Evolutionary conservation across 768 basidiomycete genomes (phyloP), one percentile per base, ranked within the genome.

Genomic region (Lyophyllum decastes): DNA sequence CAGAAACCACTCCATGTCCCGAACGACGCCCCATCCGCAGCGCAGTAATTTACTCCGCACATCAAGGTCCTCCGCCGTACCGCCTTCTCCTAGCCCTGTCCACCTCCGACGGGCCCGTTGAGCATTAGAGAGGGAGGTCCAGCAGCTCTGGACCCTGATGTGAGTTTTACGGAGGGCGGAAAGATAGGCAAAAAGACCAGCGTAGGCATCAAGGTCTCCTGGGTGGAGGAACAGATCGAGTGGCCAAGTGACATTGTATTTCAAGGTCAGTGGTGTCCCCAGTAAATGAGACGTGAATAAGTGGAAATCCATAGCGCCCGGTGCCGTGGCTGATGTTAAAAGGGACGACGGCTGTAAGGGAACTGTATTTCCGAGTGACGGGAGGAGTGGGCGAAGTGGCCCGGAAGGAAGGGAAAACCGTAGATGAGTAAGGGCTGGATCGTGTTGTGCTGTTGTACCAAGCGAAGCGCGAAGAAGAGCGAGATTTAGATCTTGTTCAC

Each of bases 1-100:
- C 56, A 96, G 76, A 68, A 95, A 95, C 92, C 93, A 95, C 41
- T 86, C 83, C 94, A 95, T 94, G 66, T 90, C 86, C 65, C 92
- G 76, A 8, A 94, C 88, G 27, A 89, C 82, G 1, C 92, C 92
- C 94, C 94, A 97, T 1, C 89, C 88, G 58, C 86, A 88, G 57
- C 94, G 79, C 55, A 92, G 75, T 19, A 94, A 78, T 50, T 78
- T 78, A 57, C 82, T 80, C 38, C 92, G 82, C 11, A 79, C 79
- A 43, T 86, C 81, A 38, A 85, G 73, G 63, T 92, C 92, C 63
- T 88, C 89, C 0, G 69, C 75, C 4, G 89, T 92, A 2, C 93
- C 93, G 9, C 94, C 94, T 68, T 95, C 94, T 4, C 89, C 88
- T 0, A 91, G 79, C 2, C 91, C 91, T 6, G 92, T 94, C 92